A percentile compares a stretch with the other conserved stretches of the same genome.
These are phyloP conservation scores for Fusarium floridanum DNA, from an alignment of 2,329 filamentous ascomycete genomes.

Conservation along the genomic window DNA sequence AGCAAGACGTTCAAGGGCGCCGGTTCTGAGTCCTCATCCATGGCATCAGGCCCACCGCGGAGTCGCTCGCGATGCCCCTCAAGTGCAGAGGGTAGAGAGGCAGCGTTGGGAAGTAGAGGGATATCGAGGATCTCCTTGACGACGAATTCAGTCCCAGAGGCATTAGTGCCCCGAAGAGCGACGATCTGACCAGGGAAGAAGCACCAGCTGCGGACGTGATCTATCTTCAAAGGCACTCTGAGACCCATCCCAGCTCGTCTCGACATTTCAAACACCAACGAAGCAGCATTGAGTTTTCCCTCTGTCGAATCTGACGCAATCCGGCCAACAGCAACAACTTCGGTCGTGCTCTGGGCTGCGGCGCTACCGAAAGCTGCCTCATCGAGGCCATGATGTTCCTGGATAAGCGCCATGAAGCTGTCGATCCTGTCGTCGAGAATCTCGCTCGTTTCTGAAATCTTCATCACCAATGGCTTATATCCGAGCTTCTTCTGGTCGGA, in stretches of 20 bases:
- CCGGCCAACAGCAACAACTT: conserved; percentile 90
- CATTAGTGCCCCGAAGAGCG: conserved; percentile 87
- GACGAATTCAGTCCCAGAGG: conserved; percentile 84
- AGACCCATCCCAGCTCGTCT: conserved; percentile 85
- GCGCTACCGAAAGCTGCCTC: conserved; percentile 89
- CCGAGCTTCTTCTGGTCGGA: conserved; percentile 91
- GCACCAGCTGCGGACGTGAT: conserved; percentile 76
- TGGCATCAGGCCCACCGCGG: conserved; percentile 71
- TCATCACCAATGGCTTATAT: conserved; percentile 96
- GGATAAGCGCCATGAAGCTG: conserved; percentile 81
- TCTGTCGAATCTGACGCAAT: conserved; percentile 91
- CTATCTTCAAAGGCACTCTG: conserved; percentile 83
- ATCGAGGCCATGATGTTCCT: conserved; percentile 80
- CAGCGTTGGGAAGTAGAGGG: conserved; percentile 80
- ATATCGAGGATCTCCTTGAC: conserved; percentile 82
- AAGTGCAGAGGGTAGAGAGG: conserved; percentile 75
- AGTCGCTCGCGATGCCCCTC: conserved; percentile 78
- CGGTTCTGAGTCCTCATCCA: conserved; percentile 65
- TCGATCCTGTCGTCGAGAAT: conserved; percentile 96
- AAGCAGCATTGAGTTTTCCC: conserved; percentile 87
- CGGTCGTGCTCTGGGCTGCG: conserved; percentile 83
- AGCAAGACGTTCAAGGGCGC: conserved; percentile 82
- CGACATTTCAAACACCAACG: conserved; percentile 89
- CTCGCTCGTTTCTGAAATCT: conserved; percentile 90
- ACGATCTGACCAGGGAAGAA: conserved; percentile 97